phyloP scores from a whole-genome alignment of 2,329 filamentous ascomycete genomes.

The Sporothrix pseudoabietina region DNA sequence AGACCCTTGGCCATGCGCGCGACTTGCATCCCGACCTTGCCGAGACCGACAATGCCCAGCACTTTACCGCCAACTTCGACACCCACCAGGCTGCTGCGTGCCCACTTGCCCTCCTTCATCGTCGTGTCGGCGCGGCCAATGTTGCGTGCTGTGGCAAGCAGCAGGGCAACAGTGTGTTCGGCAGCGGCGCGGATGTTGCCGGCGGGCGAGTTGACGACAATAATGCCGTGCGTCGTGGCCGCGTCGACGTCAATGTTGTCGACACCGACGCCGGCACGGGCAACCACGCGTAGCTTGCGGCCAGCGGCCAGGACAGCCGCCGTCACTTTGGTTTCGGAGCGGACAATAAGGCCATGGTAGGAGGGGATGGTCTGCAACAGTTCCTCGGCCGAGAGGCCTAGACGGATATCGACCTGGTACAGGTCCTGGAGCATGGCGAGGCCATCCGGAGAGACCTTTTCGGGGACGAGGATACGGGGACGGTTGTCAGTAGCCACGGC shows the following conservation, averaged over 20 bases:
- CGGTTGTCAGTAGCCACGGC: conserved; percentile 26
- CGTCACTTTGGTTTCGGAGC: conserved; percentile 81
- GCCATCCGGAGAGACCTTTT: conserved; percentile 79
- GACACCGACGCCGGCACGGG: conserved; percentile 77
- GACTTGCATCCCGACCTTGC: conserved; percentile 82
- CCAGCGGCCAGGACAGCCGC: conserved; percentile 66
- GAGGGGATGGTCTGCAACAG: conserved; percentile 65
- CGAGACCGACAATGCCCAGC: conserved; percentile 74
- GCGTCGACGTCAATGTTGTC: conserved; percentile 78
- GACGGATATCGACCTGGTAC: conserved; percentile 70
- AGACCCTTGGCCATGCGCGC: conserved; percentile 76
- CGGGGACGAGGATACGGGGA: conserved; percentile 68
- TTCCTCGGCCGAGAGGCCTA: conserved; percentile 63
- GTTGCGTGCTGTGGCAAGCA: conserved; percentile 74
- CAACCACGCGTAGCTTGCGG: conserved; percentile 73
- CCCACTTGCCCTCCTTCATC: conserved; percentile 73
- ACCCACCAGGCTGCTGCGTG: conserved; percentile 72
- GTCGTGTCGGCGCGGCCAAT: conserved; percentile 69
- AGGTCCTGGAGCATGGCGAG: conserved; percentile 66
- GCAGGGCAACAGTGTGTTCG: conserved; percentile 73
- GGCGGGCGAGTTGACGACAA: conserved; percentile 77
- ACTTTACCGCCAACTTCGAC: conserved; percentile 78
- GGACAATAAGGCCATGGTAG: conserved; percentile 77
- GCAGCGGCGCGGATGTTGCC: conserved; percentile 82
- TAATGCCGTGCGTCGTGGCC: conserved; percentile 71